phyloP scores from a whole-genome alignment of 2,329 filamentous ascomycete genomes.

The Fusarium keratoplasticum region DNA sequence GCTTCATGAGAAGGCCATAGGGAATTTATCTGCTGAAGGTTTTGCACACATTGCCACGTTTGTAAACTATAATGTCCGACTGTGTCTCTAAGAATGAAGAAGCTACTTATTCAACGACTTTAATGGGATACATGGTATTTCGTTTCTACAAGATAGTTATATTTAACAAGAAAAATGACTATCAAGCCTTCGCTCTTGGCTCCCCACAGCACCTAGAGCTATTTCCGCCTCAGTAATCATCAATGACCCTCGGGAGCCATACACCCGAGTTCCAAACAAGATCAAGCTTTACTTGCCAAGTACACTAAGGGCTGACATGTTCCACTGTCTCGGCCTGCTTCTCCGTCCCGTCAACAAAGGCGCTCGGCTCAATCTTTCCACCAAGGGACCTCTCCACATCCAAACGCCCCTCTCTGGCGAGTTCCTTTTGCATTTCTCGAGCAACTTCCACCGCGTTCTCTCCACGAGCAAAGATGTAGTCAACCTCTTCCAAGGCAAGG shows the following conservation, averaged over 20 bases:
- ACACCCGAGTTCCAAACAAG: too few relatives aligned
- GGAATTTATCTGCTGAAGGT: not conserved
- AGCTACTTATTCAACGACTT: too few relatives aligned
- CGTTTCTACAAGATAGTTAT: too few relatives aligned
- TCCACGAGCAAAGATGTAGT: constrained; percentile 45
- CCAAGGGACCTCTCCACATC: constrained; percentile 4
- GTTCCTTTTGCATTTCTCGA: constrained; percentile 17
- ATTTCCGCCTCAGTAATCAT: not conserved
- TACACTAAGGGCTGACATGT: not conserved
- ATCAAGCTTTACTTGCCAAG: too few relatives aligned
- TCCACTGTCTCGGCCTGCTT: constrained; percentile 5
- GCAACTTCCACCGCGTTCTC: constrained; percentile 24
- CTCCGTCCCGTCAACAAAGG: not conserved
- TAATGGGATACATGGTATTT: too few relatives aligned
- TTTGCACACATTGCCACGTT: not conserved
- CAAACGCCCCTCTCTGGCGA: constrained; percentile 13
- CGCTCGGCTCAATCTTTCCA: not conserved
- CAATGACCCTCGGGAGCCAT: too few relatives aligned
- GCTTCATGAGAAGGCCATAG: not conserved
- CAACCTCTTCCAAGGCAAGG: constrained; percentile 63
- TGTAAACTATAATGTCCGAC: not conserved
- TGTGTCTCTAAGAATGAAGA: not conserved
- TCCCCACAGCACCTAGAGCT: too few relatives aligned
- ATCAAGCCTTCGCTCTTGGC: too few relatives aligned
- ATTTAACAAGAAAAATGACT: too few relatives aligned